Evolutionary conservation across 257 asterid species (phyloP), one percentile per base, ranked within the genome.

Genomic region (Plectranthus barbatus): DNA sequence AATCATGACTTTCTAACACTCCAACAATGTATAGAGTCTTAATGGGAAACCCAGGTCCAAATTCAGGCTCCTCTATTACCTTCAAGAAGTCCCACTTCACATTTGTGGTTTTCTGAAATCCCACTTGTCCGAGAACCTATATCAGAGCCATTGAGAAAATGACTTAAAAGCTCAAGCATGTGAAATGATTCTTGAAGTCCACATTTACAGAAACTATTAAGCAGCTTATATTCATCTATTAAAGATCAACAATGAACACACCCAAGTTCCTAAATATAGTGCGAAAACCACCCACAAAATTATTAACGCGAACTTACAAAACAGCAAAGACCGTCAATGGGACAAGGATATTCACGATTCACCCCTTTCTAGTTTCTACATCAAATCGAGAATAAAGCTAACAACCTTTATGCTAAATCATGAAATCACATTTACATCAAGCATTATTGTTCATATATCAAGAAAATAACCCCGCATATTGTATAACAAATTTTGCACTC

Each of bases 51-150:
- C 88, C 91, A 15, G 94, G 97, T 67, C 98, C 98, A 75, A 88
- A 92, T 60, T 82, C 97, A 76, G 98, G 97, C 64, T 92, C 97
- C 71, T 84, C 85, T 42, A 75, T 62, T 33, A 76, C 74, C 80
- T 86, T 88, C 62, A 52, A 63, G 69, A 86, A 74, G 45, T 55
- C 80, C 98, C 95, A 92, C 71, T 80, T 81, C 10, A 71, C 60
- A 48, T 64, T 78, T 17, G 64, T 45, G 64, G 67, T 66, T 56
- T 72, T 69, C 45, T 64, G 88, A 60, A 71, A 70, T 57, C 79
- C 93, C 42, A 79, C 72, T 76, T 72, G 78, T 50, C 60, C 76
- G 59, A 88, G 69, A 71, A 79, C 86, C 96, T 88, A 60, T 82
- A 75, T 5, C 45, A 67, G 49, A 72, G 68, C 36, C 78, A 62